Conservation (phyloP, 129 eudicot species). For the Tagetes erecta region DNA sequence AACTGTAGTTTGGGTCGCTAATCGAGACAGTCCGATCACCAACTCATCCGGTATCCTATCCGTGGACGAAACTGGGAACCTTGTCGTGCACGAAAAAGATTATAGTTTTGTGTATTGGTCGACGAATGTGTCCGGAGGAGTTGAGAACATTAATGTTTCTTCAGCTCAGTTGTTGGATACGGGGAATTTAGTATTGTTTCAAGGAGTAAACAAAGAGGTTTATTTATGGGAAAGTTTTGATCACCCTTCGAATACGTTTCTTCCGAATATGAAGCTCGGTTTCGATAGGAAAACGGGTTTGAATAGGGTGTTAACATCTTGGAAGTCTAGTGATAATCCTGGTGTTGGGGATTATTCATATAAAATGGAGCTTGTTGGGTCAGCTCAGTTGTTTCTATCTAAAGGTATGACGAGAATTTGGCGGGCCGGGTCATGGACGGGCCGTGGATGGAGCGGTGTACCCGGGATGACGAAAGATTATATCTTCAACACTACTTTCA, state of each 20-base stretch:
- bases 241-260: constrained; percentile 45
- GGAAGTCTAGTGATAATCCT: constrained; percentile 48
- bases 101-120: constrained; percentile 33
- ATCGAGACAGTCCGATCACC: constrained; percentile 32
- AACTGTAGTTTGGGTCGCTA: constrained; percentile 49
- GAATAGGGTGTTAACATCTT: constrained; percentile 35
- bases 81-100: constrained; percentile 12
- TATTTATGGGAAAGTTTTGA: constrained; percentile 51
- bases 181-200: constrained; percentile 46
- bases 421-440: constrained; percentile 52
- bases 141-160: background rate
- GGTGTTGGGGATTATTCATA: constrained; percentile 45
- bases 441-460: constrained; percentile 44
- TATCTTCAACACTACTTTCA: constrained; percentile 25
- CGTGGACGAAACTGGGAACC: constrained; percentile 36
- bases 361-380: constrained; percentile 39
- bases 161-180: constrained; percentile 44
- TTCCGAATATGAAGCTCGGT: constrained; percentile 49
- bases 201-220: constrained; percentile 18
- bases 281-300: constrained; percentile 41
- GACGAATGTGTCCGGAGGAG: constrained; percentile 26
- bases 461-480: constrained; percentile 29
- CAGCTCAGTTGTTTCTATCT: constrained; percentile 42
- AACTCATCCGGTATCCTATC: constrained; percentile 27
- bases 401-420: constrained; percentile 33